phyloP scores from a whole-genome alignment of 768 basidiomycete species.

The Dacryopinax primogenitus region DNA sequence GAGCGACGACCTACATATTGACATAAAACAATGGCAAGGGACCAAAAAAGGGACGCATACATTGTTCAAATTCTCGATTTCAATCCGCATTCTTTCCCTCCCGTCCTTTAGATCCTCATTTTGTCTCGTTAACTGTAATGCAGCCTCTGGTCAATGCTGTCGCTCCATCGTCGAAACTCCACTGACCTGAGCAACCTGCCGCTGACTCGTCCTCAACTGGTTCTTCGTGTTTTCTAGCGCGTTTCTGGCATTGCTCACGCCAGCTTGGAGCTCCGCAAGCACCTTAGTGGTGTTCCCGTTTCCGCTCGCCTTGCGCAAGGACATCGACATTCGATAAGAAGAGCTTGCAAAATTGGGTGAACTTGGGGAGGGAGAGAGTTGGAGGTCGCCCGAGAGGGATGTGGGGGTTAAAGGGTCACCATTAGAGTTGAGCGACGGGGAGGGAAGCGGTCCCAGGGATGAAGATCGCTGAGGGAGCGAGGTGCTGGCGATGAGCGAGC shows the following conservation, averaged over 20 bases:
- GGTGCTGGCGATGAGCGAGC: slow-evolving; percentile 18
- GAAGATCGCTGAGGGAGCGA: slow-evolving; percentile 26
- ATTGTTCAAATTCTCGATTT: slow-evolving; percentile 80
- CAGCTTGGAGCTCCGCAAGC: slow-evolving; percentile 72
- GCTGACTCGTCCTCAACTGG: slow-evolving; percentile 57
- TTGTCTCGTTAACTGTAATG: slow-evolving; percentile 48
- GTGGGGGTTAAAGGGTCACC: background rate
- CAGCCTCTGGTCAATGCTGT: background rate
- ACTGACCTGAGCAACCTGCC: slow-evolving; percentile 55
- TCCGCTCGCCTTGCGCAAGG: slow-evolving; percentile 32
- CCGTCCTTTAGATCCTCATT: slow-evolving; percentile 83
- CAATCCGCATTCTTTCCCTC: slow-evolving; percentile 63
- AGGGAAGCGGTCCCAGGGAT: slow-evolving; percentile 22
- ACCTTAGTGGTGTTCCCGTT: slow-evolving; percentile 69
- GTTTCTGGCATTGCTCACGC: slow-evolving; percentile 62
- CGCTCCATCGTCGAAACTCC: background rate
- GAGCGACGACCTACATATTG: slow-evolving; percentile 44
- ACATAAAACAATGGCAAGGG: background rate
- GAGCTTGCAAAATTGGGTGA: slow-evolving; percentile 36
- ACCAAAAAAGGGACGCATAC: background rate
- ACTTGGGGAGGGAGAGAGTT: slow-evolving; percentile 24
- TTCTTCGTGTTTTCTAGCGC: slow-evolving; percentile 77
- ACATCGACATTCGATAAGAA: too few species aligned
- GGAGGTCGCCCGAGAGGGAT: slow-evolving; percentile 23
- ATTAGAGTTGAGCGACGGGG: slow-evolving; percentile 23